Evolutionary conservation across 2,329 filamentous ascomycete genomes (phyloP).

Genomic region (Botrytis paeoniae): DNA sequence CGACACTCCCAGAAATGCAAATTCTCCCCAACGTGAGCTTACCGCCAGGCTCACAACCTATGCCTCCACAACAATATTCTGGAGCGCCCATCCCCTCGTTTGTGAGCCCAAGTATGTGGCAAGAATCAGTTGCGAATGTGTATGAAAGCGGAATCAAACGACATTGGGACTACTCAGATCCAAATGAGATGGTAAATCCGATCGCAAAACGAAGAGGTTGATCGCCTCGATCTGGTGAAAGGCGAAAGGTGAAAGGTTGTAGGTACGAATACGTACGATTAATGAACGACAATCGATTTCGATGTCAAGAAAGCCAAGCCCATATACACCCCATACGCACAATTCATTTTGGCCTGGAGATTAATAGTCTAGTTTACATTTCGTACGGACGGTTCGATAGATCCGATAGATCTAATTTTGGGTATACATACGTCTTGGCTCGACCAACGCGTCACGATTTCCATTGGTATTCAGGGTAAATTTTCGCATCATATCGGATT

Average conservation of each 20-base stretch:
- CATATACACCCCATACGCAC: background rate
- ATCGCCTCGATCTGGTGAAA: background rate
- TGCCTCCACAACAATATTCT: constrained; percentile 52
- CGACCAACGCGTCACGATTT: background rate
- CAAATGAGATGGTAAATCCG: constrained; percentile 23
- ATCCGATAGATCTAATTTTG: background rate
- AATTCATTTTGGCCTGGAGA: background rate
- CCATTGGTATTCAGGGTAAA: background rate
- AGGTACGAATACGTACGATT: background rate
- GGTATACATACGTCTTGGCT: background rate
- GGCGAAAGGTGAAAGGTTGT: background rate
- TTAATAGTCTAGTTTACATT: background rate
- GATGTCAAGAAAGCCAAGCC: background rate
- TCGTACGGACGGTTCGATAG: background rate
- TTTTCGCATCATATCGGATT: background rate
- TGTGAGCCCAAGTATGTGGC: constrained; percentile 71
- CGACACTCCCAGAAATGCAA: constrained; percentile 46
- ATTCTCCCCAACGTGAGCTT: constrained; percentile 49
- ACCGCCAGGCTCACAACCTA: constrained; percentile 45
- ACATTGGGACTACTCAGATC: constrained; percentile 50
- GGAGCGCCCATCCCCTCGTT: constrained; percentile 55
- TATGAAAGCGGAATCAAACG: constrained; percentile 65
- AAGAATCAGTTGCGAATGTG: constrained; percentile 66
- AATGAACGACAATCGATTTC: background rate
- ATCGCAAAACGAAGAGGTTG: constrained; percentile 18